phyloP scores from a whole-genome alignment of 345 rosid genomes.

The Camelina neglecta region DNA sequence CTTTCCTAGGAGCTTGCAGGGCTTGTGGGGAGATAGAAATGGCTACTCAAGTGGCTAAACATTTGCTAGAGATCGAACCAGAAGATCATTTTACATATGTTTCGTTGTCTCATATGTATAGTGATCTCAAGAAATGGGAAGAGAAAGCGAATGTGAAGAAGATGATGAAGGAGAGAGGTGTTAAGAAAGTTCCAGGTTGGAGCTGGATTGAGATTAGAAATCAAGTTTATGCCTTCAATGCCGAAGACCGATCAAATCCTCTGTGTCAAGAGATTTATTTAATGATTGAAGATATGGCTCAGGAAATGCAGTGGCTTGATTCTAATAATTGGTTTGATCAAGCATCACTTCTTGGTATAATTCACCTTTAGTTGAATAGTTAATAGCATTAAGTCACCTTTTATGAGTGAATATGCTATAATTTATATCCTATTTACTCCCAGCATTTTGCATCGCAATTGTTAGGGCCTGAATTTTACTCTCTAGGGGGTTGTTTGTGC shows the following conservation, averaged over 20 bases:
- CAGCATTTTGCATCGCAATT: no score
- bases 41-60: constrained; percentile 65
- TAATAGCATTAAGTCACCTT: no score
- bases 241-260: constrained; percentile 64
- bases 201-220: constrained; percentile 76
- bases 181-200: constrained; percentile 85
- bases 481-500: no score
- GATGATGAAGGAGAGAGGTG: constrained; percentile 76
- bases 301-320: constrained; percentile 59
- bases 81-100: constrained; percentile 78
- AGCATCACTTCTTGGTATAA: constrained; percentile 6
- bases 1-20: constrained; percentile 75
- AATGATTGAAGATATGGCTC: constrained; percentile 51
- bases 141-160: constrained; percentile 62
- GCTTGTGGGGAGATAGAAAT: constrained; percentile 67
- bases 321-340: constrained; percentile 26
- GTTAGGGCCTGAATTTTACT: no score
- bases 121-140: constrained; percentile 63
- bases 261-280: constrained; percentile 53
- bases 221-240: constrained; percentile 66
- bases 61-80: constrained; percentile 65
- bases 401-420: no score
- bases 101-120: constrained; percentile 69
- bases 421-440: no score
- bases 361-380: background rate